Evolutionary conservation across 2,329 filamentous ascomycete species (phyloP).

Genomic region (Trichoderma brevicompactum): DNA sequence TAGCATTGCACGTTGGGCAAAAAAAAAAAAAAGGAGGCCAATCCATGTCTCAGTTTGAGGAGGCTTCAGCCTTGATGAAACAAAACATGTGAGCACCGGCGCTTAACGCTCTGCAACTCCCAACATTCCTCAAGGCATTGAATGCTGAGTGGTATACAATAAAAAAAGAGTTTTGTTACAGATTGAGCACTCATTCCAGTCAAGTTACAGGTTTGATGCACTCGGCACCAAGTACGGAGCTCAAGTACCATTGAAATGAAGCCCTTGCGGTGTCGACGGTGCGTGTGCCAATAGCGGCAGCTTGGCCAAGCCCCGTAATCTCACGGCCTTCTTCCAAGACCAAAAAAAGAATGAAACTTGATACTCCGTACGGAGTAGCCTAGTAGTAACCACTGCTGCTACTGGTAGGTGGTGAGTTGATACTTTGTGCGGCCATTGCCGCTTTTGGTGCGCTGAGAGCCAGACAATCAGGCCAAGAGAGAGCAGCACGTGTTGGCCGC

Average conservation of each 20-base stretch:
- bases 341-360: neutral
- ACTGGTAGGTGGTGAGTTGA: neutral
- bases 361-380: slow-evolving; percentile 7
- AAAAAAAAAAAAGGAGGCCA: slow-evolving; percentile 23
- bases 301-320: slow-evolving; percentile 22
- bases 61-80: slow-evolving; percentile 13
- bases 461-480: neutral
- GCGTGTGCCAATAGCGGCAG: slow-evolving; percentile 18
- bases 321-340: slow-evolving; percentile 5
- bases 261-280: slow-evolving; percentile 23
- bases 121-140: neutral
- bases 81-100: slow-evolving; percentile 3
- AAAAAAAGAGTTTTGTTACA: neutral
- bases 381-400: neutral
- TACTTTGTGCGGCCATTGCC: slow-evolving; percentile 6
- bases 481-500: neutral
- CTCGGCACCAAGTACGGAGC: neutral
- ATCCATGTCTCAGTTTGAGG: slow-evolving; percentile 24
- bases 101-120: neutral
- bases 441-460: neutral
- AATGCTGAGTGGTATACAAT: neutral
- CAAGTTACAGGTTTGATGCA: neutral
- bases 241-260: slow-evolving; percentile 7
- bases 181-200: slow-evolving; percentile 18
- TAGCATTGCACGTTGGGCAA: slow-evolving; percentile 21